Conservation (phyloP, 2,329 filamentous ascomycete species). For the Daldinia sp. region DNA sequence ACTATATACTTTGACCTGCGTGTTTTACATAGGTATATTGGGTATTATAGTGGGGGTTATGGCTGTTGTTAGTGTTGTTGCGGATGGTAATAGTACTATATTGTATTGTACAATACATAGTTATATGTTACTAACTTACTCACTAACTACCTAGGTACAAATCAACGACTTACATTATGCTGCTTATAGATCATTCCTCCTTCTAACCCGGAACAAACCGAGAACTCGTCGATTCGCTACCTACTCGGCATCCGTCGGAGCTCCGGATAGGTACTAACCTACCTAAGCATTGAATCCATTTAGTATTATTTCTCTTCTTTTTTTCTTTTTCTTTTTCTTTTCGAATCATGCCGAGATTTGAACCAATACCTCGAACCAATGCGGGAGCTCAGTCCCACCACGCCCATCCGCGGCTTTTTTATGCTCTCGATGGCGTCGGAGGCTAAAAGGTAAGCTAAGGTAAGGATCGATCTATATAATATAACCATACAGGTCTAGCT, state of each 20-base stretch:
- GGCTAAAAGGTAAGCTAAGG: constrained; percentile 15
- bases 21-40: not conserved
- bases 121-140: too few species aligned
- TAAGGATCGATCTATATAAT: constrained; percentile 5
- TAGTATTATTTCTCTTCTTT: too few species aligned
- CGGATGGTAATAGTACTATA: too few species aligned
- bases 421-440: constrained; percentile 33
- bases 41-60: too few species aligned
- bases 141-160: too few species aligned
- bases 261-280: constrained; percentile 4
- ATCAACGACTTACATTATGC: not conserved
- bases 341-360: not conserved
- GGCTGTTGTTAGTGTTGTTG: too few species aligned
- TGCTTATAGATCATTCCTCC: not conserved
- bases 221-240: not conserved
- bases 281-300: too few species aligned
- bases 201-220: constrained; percentile 32
- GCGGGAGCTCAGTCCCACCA: constrained; percentile 24
- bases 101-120: too few species aligned
- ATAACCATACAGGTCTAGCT: not conserved
- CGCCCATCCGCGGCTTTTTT: constrained; percentile 15
- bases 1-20: not conserved
- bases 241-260: constrained; percentile 26
- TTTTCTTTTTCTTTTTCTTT: too few species aligned
- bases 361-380: constrained; percentile 18